Base-by-base conservation (phyloP, 1,139 yeast species). In the Saccharomyces hybrid region DNA sequence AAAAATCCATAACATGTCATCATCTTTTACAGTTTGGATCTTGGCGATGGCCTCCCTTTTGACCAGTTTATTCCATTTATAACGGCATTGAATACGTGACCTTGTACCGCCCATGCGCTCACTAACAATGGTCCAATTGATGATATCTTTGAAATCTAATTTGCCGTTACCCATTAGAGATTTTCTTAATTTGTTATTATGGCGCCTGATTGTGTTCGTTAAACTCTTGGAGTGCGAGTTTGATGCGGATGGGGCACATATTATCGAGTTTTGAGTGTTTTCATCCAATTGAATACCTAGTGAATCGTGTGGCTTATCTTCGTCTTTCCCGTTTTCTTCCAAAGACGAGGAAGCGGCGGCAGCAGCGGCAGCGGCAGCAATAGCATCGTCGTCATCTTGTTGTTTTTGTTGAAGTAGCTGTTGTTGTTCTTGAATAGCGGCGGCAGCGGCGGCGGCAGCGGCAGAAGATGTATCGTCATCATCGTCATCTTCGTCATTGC, bases 41-140 rank as follows among this genome's bases (percentile, higher is more conserved):
- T 84, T 74, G 25, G 71, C 73, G 42, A 74, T 67, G 7, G 83
- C 83, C 65, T 78, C 85, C 59, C 88, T 76, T 64, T 82, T 84
- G 53, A 82, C 71, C 8, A 90, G 67, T 69, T 89, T 90, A 64
- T 86, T 85, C 96, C 97, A 91, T 69, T 91, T 91, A 72, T 91
- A 91, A 53, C 97, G 81, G 69, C 97, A 91, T 70, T 91, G 98
- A 59, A 91, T 90, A 60, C 98, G 78, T 0, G 96, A 87, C 57
- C 98, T 78, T 1, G 82, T 75, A 2, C 97, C 97, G 46, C 88
- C 84, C 96, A 91, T 89, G 51, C 80, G 75, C 65, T 91, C 97
- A 64, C 95, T 84, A 1, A 91, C 95, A 11, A 83, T 74, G 0
- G 97, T 90, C 97, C 98, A 91, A 68, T 91, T 91, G 51, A 90